A percentile compares a stretch with the other conserved stretches of the same genome.
phyloP scores from a whole-genome alignment of 2,329 filamentous ascomycete genomes.

The Curvularia hawaiiensis region DNA sequence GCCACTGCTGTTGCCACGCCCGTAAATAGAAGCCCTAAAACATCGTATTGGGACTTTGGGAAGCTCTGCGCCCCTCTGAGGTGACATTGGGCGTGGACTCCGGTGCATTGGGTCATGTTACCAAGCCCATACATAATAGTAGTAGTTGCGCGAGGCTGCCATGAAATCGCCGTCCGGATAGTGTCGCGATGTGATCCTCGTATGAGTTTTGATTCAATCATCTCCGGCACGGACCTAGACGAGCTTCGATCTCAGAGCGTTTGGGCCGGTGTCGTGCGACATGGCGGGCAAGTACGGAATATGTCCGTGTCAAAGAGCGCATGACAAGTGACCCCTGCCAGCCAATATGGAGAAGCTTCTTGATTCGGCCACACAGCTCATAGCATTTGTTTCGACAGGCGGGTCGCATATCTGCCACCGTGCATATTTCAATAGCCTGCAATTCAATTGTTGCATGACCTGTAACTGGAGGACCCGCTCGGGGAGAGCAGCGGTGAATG shows the following conservation, averaged over 20 bases:
- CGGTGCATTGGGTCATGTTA: neutral
- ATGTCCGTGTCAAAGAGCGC: neutral
- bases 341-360: constrained; percentile 13
- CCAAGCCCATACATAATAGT: neutral
- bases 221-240: neutral
- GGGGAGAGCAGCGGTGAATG: constrained; percentile 13
- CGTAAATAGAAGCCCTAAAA: constrained; percentile 3
- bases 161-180: neutral
- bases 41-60: constrained; percentile 4
- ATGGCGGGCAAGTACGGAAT: neutral
- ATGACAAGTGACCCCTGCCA: constrained; percentile 5
- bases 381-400: neutral
- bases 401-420: constrained; percentile 4
- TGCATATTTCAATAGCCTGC: constrained; percentile 4
- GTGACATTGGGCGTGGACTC: neutral
- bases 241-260: neutral
- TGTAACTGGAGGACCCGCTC: neutral
- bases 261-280: neutral
- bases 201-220: neutral
- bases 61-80: neutral
- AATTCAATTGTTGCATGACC: constrained; percentile 2
- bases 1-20: constrained; percentile 6
- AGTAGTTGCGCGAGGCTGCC: neutral
- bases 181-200: neutral
- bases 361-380: constrained; percentile 4